Base-by-base conservation (phyloP, 192 early-diverging fungal genomes). In the Podila clonocystis region DNA sequence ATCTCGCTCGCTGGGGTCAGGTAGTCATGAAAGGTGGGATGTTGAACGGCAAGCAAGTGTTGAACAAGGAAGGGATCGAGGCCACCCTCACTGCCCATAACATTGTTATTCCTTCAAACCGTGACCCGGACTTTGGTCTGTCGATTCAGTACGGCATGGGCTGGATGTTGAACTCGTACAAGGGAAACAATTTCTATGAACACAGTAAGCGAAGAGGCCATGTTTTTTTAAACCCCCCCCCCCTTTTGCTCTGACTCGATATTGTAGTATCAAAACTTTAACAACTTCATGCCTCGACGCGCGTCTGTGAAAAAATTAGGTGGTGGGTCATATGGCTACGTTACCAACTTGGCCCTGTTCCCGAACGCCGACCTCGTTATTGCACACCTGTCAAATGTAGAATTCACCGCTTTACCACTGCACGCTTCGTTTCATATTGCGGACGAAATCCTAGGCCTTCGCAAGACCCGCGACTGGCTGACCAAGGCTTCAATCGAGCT, bases 151-250 rank as follows among this genome's bases (percentile, higher is more conserved):
- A 77, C 26, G 68, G 68, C 5, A 15, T 77, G 36, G 75, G 75
- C 0, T 77, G 68, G 75, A 9, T 66, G 30, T 3, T 57, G 2
- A 68, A 77, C 22, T 28, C 29, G 0, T 77, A 67, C 36, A 65
- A 66, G 33, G 75, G 68, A 1, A n/a, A 66, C 26, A 24, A 30
- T 2, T 4, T 59, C 9, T 59, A 59, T 29, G 30, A 24, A 9
- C 67, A 68, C 19, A 41, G 67, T 68, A 45, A 31, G 67, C 9
- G 26, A 2, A 3, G 20, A 1, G 2, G 41, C 9, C 13, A 4
- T 45, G 15, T 45, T 45, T n/a, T n/a, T n/a, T n/a, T n/a, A n/a
- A n/a, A n/a, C n/a, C n/a, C n/a, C n/a, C n/a, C n/a, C n/a, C n/a
- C n/a, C n/a, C n/a, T n/a, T n/a, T n/a, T n/a, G n/a, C n/a, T n/a